Base-by-base conservation (phyloP, 139 green algal species). In the Pseudopediastrum boryanum region DNA sequence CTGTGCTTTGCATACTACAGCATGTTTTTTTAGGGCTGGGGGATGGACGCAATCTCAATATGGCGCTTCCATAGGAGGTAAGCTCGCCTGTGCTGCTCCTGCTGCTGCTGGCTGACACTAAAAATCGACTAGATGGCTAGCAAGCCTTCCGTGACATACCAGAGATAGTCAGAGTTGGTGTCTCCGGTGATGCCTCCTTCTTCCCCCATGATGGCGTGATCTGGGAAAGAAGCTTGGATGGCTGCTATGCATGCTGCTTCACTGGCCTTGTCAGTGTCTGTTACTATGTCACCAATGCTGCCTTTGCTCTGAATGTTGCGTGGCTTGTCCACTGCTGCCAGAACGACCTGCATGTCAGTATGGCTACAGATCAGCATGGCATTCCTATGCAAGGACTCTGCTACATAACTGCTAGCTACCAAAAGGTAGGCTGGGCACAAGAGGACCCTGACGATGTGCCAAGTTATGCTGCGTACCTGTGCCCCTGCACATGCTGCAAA, bases 151-250 rank as follows among this genome's bases (percentile, higher is more conserved):
- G n/a, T n/a, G 31, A 84, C 41, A 92, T 88, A 86, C 84, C 85
- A 89, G n/a, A 89, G 63, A 58, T 89, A 89, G 25, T 89, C 85
- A 41, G 52, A 79, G 3, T n/a, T 27, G 7, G 80, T 56, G 46
- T 83, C 64, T 7, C 85, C 81, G 35, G 35, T 70, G 23, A 81
- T 50, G 52, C 84, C 83, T 27, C 78, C 79, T 63, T 88, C 94
- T 86, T 98, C 95, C 0, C 94, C 95, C 16, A 98, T 85, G 27
- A 98, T 85, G 2, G 86, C 89, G 65, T 98, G 94, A 44, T 85
- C 64, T 16, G 75, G 83, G 46, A 94, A 89, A 16, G 89, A 80
- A 36, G 78, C 46, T 2, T n/a, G 61, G 4, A 89, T 75, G 21
- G 85, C 84, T 31, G 52, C 63, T 12, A 97, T 77, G 21, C 92